Base-by-base conservation (phyloP, 257 asterid genomes). In the Verbena officinalis region DNA sequence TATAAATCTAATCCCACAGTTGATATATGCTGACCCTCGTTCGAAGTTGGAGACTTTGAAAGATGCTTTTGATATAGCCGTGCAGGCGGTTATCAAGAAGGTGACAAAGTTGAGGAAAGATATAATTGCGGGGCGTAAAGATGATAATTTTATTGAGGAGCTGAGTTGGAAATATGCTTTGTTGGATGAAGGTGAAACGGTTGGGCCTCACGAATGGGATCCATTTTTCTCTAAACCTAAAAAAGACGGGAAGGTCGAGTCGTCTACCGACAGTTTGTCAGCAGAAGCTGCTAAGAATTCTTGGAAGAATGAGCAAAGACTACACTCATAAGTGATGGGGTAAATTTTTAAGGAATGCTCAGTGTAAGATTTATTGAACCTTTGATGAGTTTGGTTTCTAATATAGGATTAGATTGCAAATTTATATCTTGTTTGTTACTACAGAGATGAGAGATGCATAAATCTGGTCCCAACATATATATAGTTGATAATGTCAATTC, bases 61-160 rank as follows among this genome's bases (percentile, higher is more conserved):
- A 50, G 97, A 91, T 17, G 97, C 96, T 0, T 91, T 91, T 68
- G 97, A 91, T 52, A 77, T 91, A 2, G 85, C 97, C n/a, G 95
- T 88, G 16, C 43, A 77, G 60, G 95, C 84, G n/a, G 77, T 91
- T 53, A 82, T 84, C 5, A 60, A 77, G 14, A 91, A 77, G 75
- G 97, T 91, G 7, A 91, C 91, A 1, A 86, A 67, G 66, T 58
- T 81, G 87, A 86, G 96, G 77, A 82, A 45, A 70, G 88, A 81
- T 65, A 72, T 81, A 31, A 67, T 91, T 23, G 71, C 73, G 64
- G 97, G 95, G 62, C 84, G 70, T 7, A 70, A 54, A 42, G 77
- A 84, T 34, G 85, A 82, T 51, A 55, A 78, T 55, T 77, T 75
- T n/a, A 71, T 71, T 0, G 96, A 86, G 78, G 91, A 79, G 68